These are phyloP conservation scores for Yarrowia divulgata DNA, from an alignment of 805 yeast genomes.

Conservation along the genomic window DNA sequence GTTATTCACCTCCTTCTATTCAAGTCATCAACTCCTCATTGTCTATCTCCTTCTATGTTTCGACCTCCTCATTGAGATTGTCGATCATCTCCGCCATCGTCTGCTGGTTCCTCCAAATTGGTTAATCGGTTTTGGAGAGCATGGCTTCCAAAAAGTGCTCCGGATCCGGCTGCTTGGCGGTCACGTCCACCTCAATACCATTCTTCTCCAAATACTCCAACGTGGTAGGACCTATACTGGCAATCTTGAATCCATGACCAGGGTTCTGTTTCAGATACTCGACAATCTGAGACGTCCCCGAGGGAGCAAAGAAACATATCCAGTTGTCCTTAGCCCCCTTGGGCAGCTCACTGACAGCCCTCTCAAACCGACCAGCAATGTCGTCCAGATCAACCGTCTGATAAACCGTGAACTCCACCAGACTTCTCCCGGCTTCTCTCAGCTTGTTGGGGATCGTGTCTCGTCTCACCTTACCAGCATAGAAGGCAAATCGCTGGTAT, in stretches of 20 bases:
- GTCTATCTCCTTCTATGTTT: too few species aligned
- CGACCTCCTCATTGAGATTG: too few species aligned
- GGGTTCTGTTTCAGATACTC: constrained; percentile 52
- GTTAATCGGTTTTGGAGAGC: too few species aligned
- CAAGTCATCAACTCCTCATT: too few species aligned
- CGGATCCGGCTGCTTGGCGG: constrained; percentile 78
- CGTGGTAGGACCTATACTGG: constrained; percentile 94
- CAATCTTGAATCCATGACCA: constrained; percentile 56
- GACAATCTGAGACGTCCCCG: constrained; percentile 75
- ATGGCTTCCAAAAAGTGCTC: constrained; percentile 58
- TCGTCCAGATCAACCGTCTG: constrained; percentile 63
- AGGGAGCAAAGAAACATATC: constrained; percentile 91
- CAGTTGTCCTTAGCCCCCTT: constrained; percentile 53
- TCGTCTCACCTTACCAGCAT: constrained; percentile 85
- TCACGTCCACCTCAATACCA: constrained; percentile 65
- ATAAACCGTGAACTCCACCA: constrained; percentile 72
- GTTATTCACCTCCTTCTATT: too few species aligned
- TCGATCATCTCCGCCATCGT: too few species aligned
- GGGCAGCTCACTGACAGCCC: constrained; percentile 23
- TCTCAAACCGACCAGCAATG: constrained; percentile 51
- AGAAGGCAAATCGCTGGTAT: constrained; percentile 57
- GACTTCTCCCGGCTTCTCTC: constrained; percentile 52
- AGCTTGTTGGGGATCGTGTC: constrained; percentile 79
- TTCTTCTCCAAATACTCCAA: constrained; percentile 60
- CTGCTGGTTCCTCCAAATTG: too few species aligned